These are phyloP conservation scores for Flueggea neowawraea DNA, from an alignment of 441 rosid genomes.

Conservation along the genomic window DNA sequence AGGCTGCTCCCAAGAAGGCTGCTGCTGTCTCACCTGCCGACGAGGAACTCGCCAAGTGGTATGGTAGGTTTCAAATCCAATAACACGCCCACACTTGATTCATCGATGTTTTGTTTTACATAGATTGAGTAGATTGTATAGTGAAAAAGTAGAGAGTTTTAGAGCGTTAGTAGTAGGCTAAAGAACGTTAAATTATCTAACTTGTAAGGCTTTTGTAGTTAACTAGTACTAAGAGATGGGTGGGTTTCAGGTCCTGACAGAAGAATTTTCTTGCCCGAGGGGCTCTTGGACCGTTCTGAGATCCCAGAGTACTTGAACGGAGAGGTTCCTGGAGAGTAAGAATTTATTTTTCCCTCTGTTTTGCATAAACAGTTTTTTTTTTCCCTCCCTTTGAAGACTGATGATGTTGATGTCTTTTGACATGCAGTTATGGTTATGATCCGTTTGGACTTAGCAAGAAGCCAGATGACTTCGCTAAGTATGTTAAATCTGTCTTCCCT, in stretches of 20 bases:
- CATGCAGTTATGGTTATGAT: slow-evolving; percentile 92
- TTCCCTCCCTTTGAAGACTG: neutral
- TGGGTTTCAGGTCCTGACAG: slow-evolving; percentile 80
- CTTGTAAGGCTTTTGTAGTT: too few relatives aligned
- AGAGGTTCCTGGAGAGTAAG: slow-evolving; percentile 99
- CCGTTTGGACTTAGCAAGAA: slow-evolving; percentile 96
- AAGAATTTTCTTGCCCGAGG: slow-evolving; percentile 93
- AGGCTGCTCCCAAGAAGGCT: slow-evolving; percentile 54
- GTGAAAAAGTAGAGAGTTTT: too few relatives aligned
- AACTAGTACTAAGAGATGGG: too few relatives aligned
- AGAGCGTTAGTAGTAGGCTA: too few relatives aligned
- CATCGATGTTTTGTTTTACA: too few relatives aligned
- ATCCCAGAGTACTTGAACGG: slow-evolving; percentile 95
- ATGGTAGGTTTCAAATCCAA: slow-evolving; percentile 47
- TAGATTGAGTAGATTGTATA: too few relatives aligned
- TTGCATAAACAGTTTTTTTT: neutral
- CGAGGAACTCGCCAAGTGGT: slow-evolving; percentile 98
- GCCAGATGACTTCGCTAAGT: slow-evolving; percentile 91
- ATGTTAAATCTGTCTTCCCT: slow-evolving; percentile 16
- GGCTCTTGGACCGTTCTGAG: slow-evolving; percentile 93
- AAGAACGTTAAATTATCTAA: too few relatives aligned
- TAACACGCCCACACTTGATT: neutral
- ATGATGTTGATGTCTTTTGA: neutral
- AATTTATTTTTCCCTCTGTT: neutral
- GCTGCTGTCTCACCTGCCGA: slow-evolving; percentile 35